Base-by-base conservation (phyloP, 495 filamentous ascomycete species). In the Pyrenula aspistea region DNA sequence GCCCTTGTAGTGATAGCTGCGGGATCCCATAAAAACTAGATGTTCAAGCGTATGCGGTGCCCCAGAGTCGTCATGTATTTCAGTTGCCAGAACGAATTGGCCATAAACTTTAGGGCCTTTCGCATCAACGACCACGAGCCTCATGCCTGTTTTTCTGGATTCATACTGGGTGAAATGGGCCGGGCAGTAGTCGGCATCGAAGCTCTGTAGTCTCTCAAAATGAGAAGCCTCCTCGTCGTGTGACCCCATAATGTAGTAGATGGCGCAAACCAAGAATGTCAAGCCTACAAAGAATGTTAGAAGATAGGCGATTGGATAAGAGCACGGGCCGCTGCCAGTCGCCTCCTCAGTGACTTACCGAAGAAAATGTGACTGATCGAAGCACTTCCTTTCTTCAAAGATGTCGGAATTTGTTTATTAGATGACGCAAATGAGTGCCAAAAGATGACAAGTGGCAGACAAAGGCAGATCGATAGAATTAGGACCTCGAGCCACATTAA, bases 1-100 rank as follows among this genome's bases (percentile, higher is more conserved):
- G 0, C 94, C 93, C 67, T 96, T 96, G 71, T 96, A 98, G 36
- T 77, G 81, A 73, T 94, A 97, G 68, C 79, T 91, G 67, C 88
- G 91, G 23, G 93, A 97, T 10, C 93, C 93, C 93, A 97, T 97
- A 68, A 99, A 99, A 62, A 89, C 82, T 11, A 99, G 74, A 74
- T 99, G 93, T 74, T 99, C 93, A 24, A 99, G 75, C 0, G 93
- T 99, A 67, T 97, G 93, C 2, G 93, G 93, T 4, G 93, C 85
- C 19, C 93, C 93, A 4, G 92, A 96, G 65, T 97, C 90, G 69
- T 97, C 93, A 59, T 93, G 86, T 61, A 99, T 96, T 69, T 99
- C 93, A 10, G 94, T 99, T 24, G 94, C 93, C 51, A 99, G 79
- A 49, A 92, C 82, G 70, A 99, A 97, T 68, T 91, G 95, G 12